Base-by-base conservation (phyloP, 148 eudicot genomes). In the Vaccinium macrocarpon region DNA sequence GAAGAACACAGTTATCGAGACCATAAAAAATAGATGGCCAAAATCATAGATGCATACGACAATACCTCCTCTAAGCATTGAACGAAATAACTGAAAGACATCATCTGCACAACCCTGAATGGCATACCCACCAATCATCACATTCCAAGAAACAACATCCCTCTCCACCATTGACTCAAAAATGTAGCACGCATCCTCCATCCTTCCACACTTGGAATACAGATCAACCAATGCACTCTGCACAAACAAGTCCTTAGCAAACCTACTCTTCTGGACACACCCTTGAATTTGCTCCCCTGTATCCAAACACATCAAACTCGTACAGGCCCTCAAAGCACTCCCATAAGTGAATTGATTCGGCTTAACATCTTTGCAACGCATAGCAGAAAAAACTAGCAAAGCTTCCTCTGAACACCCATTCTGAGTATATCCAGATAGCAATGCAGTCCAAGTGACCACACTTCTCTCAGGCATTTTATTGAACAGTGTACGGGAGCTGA, bases 151-250 rank as follows among this genome's bases (percentile, higher is more conserved):
- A 48, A 84, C 83, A 48, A 84, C 23, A 72, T 84, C 86, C 66
- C 72, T 80, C 72, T 84, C 83, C 32, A 12, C 9, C 83, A 84
- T 84, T 3, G 79, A 70, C 83, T 80, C 72, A 35, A 84, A 84
- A 72, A 84, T 23, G 12, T 42, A 56, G 51, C 72, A 80, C 1
- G 79, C 86, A 46, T 80, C 79, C 38, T 71, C 48, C 86, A 80
- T 80, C 52, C 46, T 55, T 7, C 83, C 86, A 52, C 86, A 80
- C 82, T 72, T 80, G 16, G 86, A 79, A 80, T 84, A 71, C 23
- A 80, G 80, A 84, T 80, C 79, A 48, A 80, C 76, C 86, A 84
- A 84, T 27, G 79, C 86, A 80, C 86, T 79, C 56, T 80, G 83
- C 56, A 84, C 83, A 80, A 84, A 84, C 83, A 84, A 80, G 57